Conservation (phyloP, 495 filamentous ascomycete species). For the Penicillium goetzii region DNA sequence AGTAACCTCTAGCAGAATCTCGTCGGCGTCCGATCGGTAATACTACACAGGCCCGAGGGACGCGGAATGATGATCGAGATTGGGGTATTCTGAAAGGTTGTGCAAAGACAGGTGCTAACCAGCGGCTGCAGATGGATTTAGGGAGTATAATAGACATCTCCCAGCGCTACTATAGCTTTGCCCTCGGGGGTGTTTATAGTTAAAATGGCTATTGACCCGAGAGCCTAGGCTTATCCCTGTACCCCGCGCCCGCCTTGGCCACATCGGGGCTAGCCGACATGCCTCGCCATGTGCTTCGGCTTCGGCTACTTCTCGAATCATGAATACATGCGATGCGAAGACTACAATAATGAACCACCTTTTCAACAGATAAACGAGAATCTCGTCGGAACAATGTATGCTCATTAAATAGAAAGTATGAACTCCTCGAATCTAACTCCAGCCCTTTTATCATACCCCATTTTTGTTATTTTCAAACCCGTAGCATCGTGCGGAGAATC, state of each 20-base stretch:
- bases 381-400: conserved; percentile 16
- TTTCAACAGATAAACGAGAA: not conserved
- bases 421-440: conserved; percentile 41
- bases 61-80: not conserved
- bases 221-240: conserved; percentile 36
- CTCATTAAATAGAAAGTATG: conserved; percentile 32
- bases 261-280: conserved; percentile 25
- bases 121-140: conserved; percentile 10
- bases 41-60: not conserved
- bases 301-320: not conserved
- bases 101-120: conserved; percentile 12
- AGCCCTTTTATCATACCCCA: conserved; percentile 37
- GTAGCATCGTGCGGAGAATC: conserved; percentile 37
- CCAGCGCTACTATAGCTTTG: not conserved
- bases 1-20: conserved; percentile 16
- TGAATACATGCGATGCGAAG: not conserved
- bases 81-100: not conserved
- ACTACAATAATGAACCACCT: not conserved
- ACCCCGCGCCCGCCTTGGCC: conserved; percentile 34
- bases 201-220: conserved; percentile 23
- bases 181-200: conserved; percentile 22
- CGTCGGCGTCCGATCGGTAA: not conserved
- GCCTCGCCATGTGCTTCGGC: conserved; percentile 24
- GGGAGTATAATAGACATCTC: conserved; percentile 22
- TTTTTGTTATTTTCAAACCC: conserved; percentile 39